Evolutionary conservation across 495 filamentous ascomycete genomes (phyloP).

Genomic region (Clohesyomyces aquaticus): DNA sequence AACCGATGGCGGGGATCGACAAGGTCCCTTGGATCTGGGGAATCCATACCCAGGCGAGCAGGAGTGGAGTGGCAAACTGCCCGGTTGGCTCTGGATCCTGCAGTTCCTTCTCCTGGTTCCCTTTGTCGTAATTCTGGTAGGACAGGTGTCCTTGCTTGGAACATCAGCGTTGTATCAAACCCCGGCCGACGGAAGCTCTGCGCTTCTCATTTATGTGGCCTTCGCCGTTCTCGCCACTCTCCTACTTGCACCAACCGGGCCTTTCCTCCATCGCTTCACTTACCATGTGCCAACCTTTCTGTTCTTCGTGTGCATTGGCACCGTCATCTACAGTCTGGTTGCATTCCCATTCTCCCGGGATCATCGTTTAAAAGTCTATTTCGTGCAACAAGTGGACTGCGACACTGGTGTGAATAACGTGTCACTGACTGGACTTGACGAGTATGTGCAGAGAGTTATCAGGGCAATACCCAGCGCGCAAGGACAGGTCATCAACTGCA

Average conservation of each 20-base stretch:
- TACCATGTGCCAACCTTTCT: constrained; percentile 80
- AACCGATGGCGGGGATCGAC: constrained; percentile 40
- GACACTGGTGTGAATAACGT: constrained; percentile 70
- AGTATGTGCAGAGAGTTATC: constrained; percentile 70
- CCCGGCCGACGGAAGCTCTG: constrained; percentile 59
- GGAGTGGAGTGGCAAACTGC: constrained; percentile 76
- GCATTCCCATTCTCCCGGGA: constrained; percentile 86
- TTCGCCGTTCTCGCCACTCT: constrained; percentile 69
- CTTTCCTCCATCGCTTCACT: constrained; percentile 84
- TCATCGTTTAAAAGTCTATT: constrained; percentile 83
- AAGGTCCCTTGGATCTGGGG: constrained; percentile 45
- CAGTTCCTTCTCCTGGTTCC: constrained; percentile 83
- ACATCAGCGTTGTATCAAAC: constrained; percentile 77
- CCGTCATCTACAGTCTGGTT: constrained; percentile 81
- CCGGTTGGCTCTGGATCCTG: constrained; percentile 81
- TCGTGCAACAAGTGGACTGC: constrained; percentile 79
- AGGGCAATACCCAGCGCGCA: constrained; percentile 70
- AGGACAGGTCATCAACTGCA: constrained; percentile 63
- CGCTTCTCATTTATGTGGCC: constrained; percentile 64
- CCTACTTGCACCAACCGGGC: constrained; percentile 74
- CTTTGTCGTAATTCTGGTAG: constrained; percentile 72
- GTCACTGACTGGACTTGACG: constrained; percentile 70
- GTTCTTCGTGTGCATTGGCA: constrained; percentile 72
- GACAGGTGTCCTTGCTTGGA: constrained; percentile 73
- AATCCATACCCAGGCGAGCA: constrained; percentile 79